phyloP scores from a whole-genome alignment of 2,329 filamentous ascomycete genomes.

The Calonectria multiphialidica region DNA sequence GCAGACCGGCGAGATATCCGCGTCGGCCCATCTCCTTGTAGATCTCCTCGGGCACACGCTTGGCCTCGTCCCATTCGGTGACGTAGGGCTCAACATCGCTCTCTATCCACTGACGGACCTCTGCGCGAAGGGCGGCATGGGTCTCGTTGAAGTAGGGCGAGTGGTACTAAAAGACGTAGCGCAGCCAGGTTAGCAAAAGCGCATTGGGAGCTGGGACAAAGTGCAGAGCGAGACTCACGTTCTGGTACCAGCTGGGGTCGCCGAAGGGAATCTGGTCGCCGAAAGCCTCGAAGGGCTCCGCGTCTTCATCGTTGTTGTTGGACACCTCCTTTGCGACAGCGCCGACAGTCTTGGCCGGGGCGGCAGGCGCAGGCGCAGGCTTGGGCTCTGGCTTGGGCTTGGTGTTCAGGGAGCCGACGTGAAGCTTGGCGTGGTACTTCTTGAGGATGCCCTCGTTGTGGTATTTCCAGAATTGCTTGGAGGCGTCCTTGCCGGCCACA shows the following conservation, averaged over 20 bases:
- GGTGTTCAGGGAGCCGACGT: conserved; percentile 88
- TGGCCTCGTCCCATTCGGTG: conserved; percentile 96
- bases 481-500: conserved; percentile 75
- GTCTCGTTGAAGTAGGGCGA: conserved; percentile 97
- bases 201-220: not conserved
- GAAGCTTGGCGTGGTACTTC: conserved; percentile 83
- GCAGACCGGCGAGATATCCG: conserved; percentile 91
- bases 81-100: conserved; percentile 90
- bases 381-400: conserved; percentile 76
- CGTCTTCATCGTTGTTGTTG: conserved; percentile 53
- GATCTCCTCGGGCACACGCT: conserved; percentile 86
- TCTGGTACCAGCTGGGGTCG: conserved; percentile 95
- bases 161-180: conserved; percentile 79
- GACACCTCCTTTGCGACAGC: conserved; percentile 58
- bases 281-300: conserved; percentile 84
- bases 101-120: conserved; percentile 94
- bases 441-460: conserved; percentile 91
- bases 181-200: conserved; percentile 20
- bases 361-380: conserved; percentile 53
- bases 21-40: conserved; percentile 96
- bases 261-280: conserved; percentile 91
- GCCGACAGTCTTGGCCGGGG: conserved; percentile 47
- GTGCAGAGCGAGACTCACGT: conserved; percentile 67
- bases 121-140: conserved; percentile 89
- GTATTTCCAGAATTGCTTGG: conserved; percentile 78